Evolutionary conservation across 805 yeast genomes (phyloP), one percentile per base, ranked within the genome.

Genomic region (Metschnikowia lunata): DNA sequence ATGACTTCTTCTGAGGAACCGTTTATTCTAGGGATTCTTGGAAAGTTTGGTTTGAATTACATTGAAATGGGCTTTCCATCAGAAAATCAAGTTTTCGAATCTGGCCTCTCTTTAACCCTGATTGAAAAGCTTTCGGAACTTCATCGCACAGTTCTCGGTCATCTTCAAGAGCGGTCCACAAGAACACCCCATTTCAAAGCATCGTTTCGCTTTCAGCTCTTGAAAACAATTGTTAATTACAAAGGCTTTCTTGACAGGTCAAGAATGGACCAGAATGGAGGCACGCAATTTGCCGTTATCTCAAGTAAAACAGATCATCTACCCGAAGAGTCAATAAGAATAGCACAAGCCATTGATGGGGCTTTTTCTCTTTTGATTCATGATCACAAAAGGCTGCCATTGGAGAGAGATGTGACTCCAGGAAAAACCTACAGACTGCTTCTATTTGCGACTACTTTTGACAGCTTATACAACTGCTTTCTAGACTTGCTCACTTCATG

Each of bases 401-500:
- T 6, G 18, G 10, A 8, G 18, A 14, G 27, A 10, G 36, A 41
- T 11, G 18, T 4, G 10, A 39, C 35, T 26, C 32, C 43, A 13
- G 38, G 13, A n/a, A 39, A 26, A 27, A 30, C 18, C 7, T 49
- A 48, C 26, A 30, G 34, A 9, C 29, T 10, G 13, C 37, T 46
- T 18, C 9, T 45, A 12, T 40, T 48, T 38, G 42, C 35, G 8
- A 39, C 39, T 8, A 31, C 34, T 23, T 40, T 44, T 12, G 26
- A 33, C 30, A n/a, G 8, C 7, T 15, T 72, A 3, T 82, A 82
- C 54, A 83, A 82, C 15, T 68, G 66, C 1, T 79, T 83, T 42
- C 50, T 85, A 40, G 63, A 62, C 23, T 62, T 80, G 12, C 60
- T 85, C 3, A 52, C 83, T 26, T 46, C 45, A 5, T 51, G 59